These are phyloP conservation scores for Davidsoniella eucalypti DNA, from an alignment of 2,329 filamentous ascomycete species.

Conservation along the genomic window DNA sequence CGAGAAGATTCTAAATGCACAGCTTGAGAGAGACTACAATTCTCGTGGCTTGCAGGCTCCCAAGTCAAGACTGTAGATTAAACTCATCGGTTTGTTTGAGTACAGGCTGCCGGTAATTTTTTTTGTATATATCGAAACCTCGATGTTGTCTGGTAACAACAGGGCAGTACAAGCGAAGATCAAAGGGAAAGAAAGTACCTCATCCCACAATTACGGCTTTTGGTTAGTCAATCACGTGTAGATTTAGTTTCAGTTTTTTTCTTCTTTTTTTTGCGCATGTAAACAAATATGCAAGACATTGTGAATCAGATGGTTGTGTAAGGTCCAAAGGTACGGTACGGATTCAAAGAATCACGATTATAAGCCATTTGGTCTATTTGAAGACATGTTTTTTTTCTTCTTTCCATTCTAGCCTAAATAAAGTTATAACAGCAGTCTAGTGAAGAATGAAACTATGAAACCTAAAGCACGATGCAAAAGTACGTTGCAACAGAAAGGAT, in stretches of 20 bases:
- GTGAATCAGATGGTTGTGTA: too few relatives aligned
- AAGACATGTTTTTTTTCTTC: too few relatives aligned
- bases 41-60: constrained; percentile 15
- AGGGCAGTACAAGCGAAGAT: not conserved
- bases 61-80: constrained; percentile 20
- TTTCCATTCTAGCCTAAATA: too few relatives aligned
- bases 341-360: too few relatives aligned
- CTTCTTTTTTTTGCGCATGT: not conserved
- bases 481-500: too few relatives aligned
- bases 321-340: too few relatives aligned
- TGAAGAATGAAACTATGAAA: too few relatives aligned
- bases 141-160: not conserved
- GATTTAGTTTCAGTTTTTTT: not conserved
- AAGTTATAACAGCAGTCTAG: too few relatives aligned
- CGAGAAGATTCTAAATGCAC: constrained; percentile 29
- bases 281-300: not conserved
- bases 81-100: not conserved
- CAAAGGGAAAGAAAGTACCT: not conserved
- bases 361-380: too few relatives aligned
- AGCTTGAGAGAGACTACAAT: constrained; percentile 26
- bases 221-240: not conserved
- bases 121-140: constrained; percentile 1
- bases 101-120: not conserved
- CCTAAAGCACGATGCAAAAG: too few relatives aligned
- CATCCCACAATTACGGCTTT: not conserved